Evolutionary conservation across 768 basidiomycete species (phyloP).

Genomic region (Lactifluus rugatus): DNA sequence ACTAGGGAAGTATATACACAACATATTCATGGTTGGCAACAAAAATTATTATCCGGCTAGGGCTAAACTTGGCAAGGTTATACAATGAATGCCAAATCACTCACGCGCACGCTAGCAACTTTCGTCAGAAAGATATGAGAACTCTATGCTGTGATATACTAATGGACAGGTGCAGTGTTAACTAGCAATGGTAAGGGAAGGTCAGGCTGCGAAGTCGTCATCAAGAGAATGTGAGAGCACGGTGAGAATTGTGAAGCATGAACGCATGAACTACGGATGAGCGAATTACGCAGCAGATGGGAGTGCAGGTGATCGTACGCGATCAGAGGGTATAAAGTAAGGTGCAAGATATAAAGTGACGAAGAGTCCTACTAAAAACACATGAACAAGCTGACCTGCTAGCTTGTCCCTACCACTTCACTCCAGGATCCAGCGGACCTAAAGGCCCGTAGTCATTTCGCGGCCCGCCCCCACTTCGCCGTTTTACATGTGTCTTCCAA

Average conservation of each 20-base stretch:
- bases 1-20: too few species aligned
- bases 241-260: conserved; percentile 8
- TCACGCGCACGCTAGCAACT: background rate
- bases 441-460: conserved; percentile 38
- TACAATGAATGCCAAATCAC: background rate
- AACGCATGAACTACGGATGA: conserved; percentile 10
- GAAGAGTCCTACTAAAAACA: conserved; percentile 4
- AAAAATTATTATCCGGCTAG: background rate
- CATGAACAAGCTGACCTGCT: conserved; percentile 13
- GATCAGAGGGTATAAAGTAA: conserved; percentile 14
- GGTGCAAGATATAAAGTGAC: conserved; percentile 12
- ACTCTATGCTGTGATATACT: conserved; percentile 17
- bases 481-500: conserved; percentile 34
- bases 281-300: conserved; percentile 13
- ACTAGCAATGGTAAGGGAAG: conserved; percentile 5
- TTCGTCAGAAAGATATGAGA: background rate
- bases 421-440: conserved; percentile 33
- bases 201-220: conserved; percentile 1
- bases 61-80: background rate
- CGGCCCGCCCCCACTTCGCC: conserved; percentile 31
- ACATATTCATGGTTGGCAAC: too few species aligned
- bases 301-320: conserved; percentile 8
- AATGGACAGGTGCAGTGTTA: conserved; percentile 13
- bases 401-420: conserved; percentile 20
- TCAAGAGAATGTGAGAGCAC: conserved; percentile 8